Evolutionary conservation across 805 yeast species (phyloP).

Genomic region (Starmerella vaccinii): DNA sequence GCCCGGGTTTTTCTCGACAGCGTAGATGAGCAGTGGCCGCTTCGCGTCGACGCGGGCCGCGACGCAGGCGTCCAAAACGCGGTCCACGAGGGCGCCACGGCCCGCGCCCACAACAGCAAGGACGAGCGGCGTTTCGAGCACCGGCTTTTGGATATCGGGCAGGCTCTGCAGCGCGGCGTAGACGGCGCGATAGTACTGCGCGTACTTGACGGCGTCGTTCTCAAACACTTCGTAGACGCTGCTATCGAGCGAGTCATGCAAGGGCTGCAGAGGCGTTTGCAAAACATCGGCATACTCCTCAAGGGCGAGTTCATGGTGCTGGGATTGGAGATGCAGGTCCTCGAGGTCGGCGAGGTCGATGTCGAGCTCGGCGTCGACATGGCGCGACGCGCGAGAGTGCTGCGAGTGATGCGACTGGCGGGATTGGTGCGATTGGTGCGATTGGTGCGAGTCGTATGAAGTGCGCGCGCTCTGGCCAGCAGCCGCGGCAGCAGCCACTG

Average conservation of each 20-base stretch:
- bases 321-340: background rate
- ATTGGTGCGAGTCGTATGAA: background rate
- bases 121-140: slow-evolving; percentile 13
- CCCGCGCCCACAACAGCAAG: slow-evolving; percentile 75
- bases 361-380: slow-evolving; percentile 15
- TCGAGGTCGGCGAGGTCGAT: background rate
- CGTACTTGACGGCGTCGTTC: slow-evolving; percentile 58
- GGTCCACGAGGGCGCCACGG: slow-evolving; percentile 66
- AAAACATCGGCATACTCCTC: slow-evolving; percentile 34
- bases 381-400: slow-evolving; percentile 12
- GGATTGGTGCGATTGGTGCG: background rate
- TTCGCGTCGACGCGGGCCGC: slow-evolving; percentile 26
- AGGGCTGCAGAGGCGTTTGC: slow-evolving; percentile 65
- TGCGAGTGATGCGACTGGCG: slow-evolving; percentile 4
- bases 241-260: slow-evolving; percentile 45
- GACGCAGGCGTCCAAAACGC: slow-evolving; percentile 35
- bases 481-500: background rate
- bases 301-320: background rate
- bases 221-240: slow-evolving; percentile 62
- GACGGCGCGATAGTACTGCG: slow-evolving; percentile 56
- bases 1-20: slow-evolving; percentile 63
- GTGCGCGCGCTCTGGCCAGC: slow-evolving; percentile 1
- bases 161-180: slow-evolving; percentile 39
- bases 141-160: background rate
- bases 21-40: slow-evolving; percentile 34